These are phyloP conservation scores for Schizopora paradoxa DNA, from an alignment of 1,284 basidiomycete species.

Conservation along the genomic window DNA sequence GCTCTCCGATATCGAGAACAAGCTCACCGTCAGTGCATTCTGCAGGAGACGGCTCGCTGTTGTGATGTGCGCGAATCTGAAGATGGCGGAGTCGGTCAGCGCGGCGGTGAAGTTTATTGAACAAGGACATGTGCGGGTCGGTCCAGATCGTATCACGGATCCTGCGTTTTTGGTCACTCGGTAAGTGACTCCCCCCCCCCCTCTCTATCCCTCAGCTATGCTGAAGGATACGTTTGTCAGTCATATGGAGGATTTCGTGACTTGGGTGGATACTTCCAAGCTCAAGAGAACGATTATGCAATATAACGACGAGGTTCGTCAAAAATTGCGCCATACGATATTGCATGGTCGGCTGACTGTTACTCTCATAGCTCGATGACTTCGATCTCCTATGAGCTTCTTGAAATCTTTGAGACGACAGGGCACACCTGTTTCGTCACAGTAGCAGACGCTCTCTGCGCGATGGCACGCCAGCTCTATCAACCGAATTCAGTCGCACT, in stretches of 20 bases:
- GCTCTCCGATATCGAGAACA: conserved; percentile 89
- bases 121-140: conserved; percentile 96
- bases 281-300: conserved; percentile 93
- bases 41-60: conserved; percentile 90
- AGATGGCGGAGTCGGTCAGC: conserved; percentile 95
- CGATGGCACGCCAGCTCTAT: no score
- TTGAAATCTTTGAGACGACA: no score
- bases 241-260: conserved; percentile 99
- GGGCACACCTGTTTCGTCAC: no score
- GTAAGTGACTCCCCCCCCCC: conserved; percentile 39
- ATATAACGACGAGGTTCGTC: conserved; percentile 92
- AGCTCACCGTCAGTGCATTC: conserved; percentile 92
- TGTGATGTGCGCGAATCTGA: conserved; percentile 85
- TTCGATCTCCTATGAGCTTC: conserved; percentile 72
- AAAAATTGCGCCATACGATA: conserved; percentile 2
- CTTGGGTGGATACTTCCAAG: conserved; percentile 98
- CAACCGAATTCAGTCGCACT: no score
- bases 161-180: conserved; percentile 95
- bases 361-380: conserved; percentile 68
- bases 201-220: conserved; percentile 14
- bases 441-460: no score
- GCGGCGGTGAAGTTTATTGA: conserved; percentile 96
- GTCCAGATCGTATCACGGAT: conserved; percentile 93
- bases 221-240: conserved; percentile 32
- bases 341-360: conserved; percentile 16